phyloP scores from a whole-genome alignment of 495 filamentous ascomycete species.

The Hypoxylon lenormandii region DNA sequence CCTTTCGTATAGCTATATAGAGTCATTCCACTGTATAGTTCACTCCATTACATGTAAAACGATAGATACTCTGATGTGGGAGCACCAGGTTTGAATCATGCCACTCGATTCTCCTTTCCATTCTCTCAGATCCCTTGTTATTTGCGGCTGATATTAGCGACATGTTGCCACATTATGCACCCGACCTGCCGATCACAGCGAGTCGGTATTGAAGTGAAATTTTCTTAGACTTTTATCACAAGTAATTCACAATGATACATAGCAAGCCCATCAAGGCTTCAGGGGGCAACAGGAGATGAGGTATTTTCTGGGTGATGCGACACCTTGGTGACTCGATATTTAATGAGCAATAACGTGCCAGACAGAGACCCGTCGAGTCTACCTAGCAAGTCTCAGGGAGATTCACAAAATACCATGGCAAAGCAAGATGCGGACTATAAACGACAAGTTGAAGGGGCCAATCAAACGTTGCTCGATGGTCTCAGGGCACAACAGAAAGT shows the following conservation, averaged over 20 bases:
- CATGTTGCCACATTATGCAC: not conserved
- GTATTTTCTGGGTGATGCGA: not conserved
- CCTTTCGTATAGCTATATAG: not conserved
- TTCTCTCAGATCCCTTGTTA: too few relatives aligned
- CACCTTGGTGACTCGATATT: not conserved
- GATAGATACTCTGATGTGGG: too few relatives aligned
- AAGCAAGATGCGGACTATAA: slow-evolving; percentile 20
- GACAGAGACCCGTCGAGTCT: not conserved
- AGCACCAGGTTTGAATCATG: too few relatives aligned
- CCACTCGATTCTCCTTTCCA: not conserved
- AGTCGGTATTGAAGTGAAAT: not conserved
- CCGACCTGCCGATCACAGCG: not conserved
- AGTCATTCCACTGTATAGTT: not conserved
- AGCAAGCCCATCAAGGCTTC: too few relatives aligned
- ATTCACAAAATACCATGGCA: slow-evolving; percentile 9
- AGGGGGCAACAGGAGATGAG: not conserved
- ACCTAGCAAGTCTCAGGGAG: not conserved
- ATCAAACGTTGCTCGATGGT: slow-evolving; percentile 23
- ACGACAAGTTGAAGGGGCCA: slow-evolving; percentile 18
- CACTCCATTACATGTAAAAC: too few relatives aligned
- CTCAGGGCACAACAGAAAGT: slow-evolving; percentile 22
- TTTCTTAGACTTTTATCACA: not conserved
- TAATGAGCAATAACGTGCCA: too few relatives aligned
- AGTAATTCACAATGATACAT: not conserved
- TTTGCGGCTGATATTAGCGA: not conserved